Evolutionary conservation across 108 stramenopile genomes (phyloP).

Genomic region (Schizochytrium sp.): DNA sequence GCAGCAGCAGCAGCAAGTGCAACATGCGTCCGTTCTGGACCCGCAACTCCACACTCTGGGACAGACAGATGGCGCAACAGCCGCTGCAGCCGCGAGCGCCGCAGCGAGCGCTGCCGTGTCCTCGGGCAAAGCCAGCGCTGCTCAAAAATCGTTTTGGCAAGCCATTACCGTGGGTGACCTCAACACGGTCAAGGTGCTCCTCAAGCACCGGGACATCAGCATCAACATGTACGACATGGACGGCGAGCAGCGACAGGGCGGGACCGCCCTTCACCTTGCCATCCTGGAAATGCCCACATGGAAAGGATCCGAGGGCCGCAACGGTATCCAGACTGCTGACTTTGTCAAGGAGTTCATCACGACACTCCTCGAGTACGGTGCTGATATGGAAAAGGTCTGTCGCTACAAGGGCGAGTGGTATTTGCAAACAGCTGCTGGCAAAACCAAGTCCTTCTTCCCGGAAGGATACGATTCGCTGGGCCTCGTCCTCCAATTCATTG

Average conservation of each 20-base stretch:
- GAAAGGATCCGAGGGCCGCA: slow-evolving; percentile 10
- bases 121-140: neutral
- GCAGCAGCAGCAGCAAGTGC: too few relatives aligned
- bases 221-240: slow-evolving; percentile 19
- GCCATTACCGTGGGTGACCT: neutral
- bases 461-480: slow-evolving; percentile 1
- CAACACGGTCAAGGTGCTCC: neutral
- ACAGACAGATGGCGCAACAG: too few relatives aligned
- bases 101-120: too few relatives aligned
- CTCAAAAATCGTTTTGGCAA: slow-evolving; percentile 16
- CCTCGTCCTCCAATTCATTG: neutral
- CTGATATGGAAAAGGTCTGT: neutral
- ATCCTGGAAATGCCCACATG: slow-evolving; percentile 14
- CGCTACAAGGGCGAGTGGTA: slow-evolving; percentile 1
- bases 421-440: neutral
- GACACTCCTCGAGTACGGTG: neutral
- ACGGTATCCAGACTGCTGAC: slow-evolving; percentile 9
- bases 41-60: too few relatives aligned
- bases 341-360: neutral
- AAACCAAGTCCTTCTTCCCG: slow-evolving; percentile 13
- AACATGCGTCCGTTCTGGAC: too few relatives aligned
- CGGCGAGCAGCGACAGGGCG: slow-evolving; percentile 1
- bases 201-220: neutral
- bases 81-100: too few relatives aligned
- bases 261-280: neutral